These are phyloP conservation scores for Talaromyces pinophilus DNA, from an alignment of 2,329 filamentous ascomycete species.

Conservation along the genomic window DNA sequence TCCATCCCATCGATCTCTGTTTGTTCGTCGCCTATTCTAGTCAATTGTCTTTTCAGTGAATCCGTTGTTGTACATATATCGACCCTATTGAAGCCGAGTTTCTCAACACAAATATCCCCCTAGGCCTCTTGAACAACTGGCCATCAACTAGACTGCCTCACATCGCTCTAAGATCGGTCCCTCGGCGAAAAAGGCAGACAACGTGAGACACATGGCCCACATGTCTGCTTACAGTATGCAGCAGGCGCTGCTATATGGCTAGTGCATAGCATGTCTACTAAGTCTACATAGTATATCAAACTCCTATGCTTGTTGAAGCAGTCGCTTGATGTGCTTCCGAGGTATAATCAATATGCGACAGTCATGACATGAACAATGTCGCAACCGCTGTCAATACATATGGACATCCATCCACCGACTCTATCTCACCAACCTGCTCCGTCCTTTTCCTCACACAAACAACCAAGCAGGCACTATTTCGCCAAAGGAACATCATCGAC, in stretches of 20 bases:
- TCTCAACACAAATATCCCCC: too few relatives aligned
- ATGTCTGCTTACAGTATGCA: not conserved
- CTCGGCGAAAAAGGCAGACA: not conserved
- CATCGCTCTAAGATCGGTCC: too few relatives aligned
- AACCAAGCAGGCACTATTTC: not conserved
- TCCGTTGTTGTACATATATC: not conserved
- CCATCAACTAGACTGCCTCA: not conserved
- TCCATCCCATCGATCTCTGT: not conserved
- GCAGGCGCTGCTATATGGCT: not conserved
- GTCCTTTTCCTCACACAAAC: not conserved
- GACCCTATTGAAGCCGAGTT: not conserved
- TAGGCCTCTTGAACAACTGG: not conserved
- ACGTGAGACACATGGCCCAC: not conserved
- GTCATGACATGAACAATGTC: not conserved
- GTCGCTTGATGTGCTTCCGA: not conserved
- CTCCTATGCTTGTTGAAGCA: not conserved
- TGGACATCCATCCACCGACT: not conserved
- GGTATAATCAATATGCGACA: not conserved
- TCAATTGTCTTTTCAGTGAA: not conserved
- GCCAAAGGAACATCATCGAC: conserved; percentile 51
- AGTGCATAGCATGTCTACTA: not conserved
- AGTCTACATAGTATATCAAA: not conserved
- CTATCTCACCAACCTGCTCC: not conserved
- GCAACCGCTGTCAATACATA: not conserved
- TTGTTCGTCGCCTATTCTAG: not conserved